Evolutionary conservation across 2,329 filamentous ascomycete species (phyloP), one percentile per base, ranked within the genome.

Genomic region (Trichothecium sympodiale): DNA sequence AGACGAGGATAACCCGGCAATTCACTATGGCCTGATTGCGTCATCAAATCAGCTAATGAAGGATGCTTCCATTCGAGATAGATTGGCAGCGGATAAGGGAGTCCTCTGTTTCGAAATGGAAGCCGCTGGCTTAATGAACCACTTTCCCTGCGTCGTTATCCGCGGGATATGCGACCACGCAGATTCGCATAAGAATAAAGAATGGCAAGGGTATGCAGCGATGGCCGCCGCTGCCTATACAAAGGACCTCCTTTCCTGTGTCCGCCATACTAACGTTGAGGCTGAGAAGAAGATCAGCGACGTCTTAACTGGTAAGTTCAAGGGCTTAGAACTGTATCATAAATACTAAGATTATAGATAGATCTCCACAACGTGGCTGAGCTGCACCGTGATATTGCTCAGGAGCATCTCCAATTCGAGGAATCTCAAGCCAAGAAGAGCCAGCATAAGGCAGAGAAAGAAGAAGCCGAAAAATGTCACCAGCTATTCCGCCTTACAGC

Each of bases 1-100:
- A 5, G 30, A 25, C 35, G 29, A 37, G 3, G 18, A 33, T 17
- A 8, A 14, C 20, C 36, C 36, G 8, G 30, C 9, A 6, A 16
- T 38, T 28, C 55, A 60, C 36, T 56, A 56, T 20, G 59, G 59
- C 0, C 20, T 52, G 0, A 57, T 62, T 35, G 57, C 53, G 2
- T 58, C 51, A 6, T 41, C 4, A n/a, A 41, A 49, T 7, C 27
- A 36, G 10, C 17, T 48, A 3, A 48, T 48, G 39, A 36, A 32
- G 4, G 16, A 36, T 25, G 18, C 28, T 5, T 3, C n/a, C 9
- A 18, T 36, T 16, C n/a, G 27, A 2, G 20, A 36, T 32, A 8
- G 5, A 5, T 17, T 37, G 4, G 17, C 15, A 9, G 18, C 13
- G 8, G 29, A 37, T 13, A 32, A 32, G 14, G 18, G 18, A 8